phyloP scores from a whole-genome alignment of 495 filamentous ascomycete genomes.

The Neurospora sp. region DNA sequence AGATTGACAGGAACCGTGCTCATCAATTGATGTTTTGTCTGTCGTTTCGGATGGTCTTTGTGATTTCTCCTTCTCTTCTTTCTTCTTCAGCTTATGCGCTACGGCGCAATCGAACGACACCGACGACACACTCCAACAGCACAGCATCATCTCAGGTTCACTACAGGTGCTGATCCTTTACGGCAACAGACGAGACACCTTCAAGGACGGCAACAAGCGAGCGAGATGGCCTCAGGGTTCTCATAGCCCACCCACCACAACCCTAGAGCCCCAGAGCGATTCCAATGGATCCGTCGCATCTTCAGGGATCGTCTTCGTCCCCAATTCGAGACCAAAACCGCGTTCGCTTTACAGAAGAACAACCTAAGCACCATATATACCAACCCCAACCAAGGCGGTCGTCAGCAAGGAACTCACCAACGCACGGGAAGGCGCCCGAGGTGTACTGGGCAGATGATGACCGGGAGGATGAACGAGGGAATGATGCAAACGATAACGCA shows the following conservation, averaged over 20 bases:
- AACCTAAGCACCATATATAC: conserved; percentile 5
- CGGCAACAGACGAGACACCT: neutral
- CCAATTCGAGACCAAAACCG: conserved; percentile 4
- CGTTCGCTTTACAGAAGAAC: conserved; percentile 20
- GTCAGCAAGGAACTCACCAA: neutral
- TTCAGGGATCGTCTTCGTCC: conserved; percentile 14
- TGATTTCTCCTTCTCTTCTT: neutral
- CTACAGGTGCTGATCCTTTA: neutral
- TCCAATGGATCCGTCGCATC: conserved; percentile 13
- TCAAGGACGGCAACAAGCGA: neutral
- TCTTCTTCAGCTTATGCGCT: conserved; percentile 1
- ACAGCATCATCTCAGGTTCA: neutral
- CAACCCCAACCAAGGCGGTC: neutral
- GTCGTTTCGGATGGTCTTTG: neutral
- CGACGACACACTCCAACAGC: neutral
- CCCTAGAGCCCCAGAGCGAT: neutral
- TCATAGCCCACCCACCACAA: conserved; percentile 7
- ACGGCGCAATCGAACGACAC: conserved; percentile 6
- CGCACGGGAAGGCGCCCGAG: conserved; percentile 4
- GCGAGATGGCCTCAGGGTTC: conserved; percentile 16
- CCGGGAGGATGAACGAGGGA: neutral
- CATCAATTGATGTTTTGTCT: neutral
- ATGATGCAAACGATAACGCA: neutral
- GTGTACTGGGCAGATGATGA: conserved; percentile 24
- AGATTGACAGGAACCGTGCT: neutral